Evolutionary conservation across 345 rosid genomes (phyloP).

Genomic region (Draba incana): DNA sequence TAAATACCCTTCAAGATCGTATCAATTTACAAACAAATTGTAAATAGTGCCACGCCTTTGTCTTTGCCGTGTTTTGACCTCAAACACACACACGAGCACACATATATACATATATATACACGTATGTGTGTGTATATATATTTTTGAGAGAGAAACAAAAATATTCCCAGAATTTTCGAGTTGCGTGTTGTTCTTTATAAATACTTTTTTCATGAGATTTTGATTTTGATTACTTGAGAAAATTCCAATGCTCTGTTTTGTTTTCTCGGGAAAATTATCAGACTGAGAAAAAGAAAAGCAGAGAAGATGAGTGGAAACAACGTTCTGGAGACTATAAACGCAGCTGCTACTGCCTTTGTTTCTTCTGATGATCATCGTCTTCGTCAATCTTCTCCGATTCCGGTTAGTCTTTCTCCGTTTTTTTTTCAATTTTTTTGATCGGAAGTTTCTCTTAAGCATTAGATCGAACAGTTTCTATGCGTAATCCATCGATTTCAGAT

Average conservation of each 20-base stretch:
- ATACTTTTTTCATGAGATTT: not conserved
- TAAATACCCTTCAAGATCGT: slow-evolving; percentile 6
- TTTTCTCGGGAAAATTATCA: slow-evolving; percentile 37
- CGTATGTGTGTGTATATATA: not conserved
- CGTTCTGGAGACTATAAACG: slow-evolving; percentile 71
- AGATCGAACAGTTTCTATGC: slow-evolving; percentile 32
- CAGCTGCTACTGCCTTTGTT: slow-evolving; percentile 91
- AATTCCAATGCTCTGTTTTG: slow-evolving; percentile 40
- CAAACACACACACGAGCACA: slow-evolving; percentile 28
- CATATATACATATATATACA: not conserved
- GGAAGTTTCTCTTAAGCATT: slow-evolving; percentile 21
- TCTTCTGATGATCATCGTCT: slow-evolving; percentile 73
- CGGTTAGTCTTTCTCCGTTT: slow-evolving; percentile 12
- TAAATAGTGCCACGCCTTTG: slow-evolving; percentile 35
- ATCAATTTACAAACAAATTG: slow-evolving; percentile 26
- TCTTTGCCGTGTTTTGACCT: slow-evolving; percentile 50
- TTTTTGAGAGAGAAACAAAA: slow-evolving; percentile 17
- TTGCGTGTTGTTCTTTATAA: slow-evolving; percentile 33
- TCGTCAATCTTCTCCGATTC: slow-evolving; percentile 51
- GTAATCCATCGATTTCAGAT: slow-evolving; percentile 15
- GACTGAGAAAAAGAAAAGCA: slow-evolving; percentile 9
- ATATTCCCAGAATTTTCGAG: slow-evolving; percentile 42
- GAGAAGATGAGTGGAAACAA: slow-evolving; percentile 49
- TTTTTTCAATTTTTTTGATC: not conserved
- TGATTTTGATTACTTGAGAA: slow-evolving; percentile 12